A percentile compares a stretch with the other conserved stretches of the same genome.
Evolutionary conservation across 2,329 filamentous ascomycete species (phyloP).

Genomic region (Penicillium sp.): DNA sequence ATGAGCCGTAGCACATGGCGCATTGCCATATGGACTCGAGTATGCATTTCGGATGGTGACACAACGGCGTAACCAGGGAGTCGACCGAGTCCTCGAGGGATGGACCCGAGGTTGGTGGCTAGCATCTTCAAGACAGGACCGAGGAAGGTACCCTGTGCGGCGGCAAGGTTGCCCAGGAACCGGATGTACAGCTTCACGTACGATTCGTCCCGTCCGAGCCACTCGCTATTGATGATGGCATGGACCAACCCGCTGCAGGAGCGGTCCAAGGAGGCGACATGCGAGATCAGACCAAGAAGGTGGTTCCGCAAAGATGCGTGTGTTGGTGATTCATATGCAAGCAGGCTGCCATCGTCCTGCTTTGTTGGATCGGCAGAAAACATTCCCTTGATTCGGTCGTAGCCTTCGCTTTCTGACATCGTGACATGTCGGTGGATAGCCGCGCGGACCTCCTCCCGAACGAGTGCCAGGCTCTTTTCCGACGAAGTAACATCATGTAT

Average conservation of each 20-base stretch:
- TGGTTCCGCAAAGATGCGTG: constrained; percentile 57
- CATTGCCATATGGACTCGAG: constrained; percentile 73
- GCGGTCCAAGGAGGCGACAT: constrained; percentile 56
- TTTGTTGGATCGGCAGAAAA: constrained; percentile 52
- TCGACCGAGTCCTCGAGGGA: constrained; percentile 56
- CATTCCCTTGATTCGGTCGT: constrained; percentile 57
- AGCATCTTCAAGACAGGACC: constrained; percentile 74
- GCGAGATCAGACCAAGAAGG: constrained; percentile 58
- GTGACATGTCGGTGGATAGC: constrained; percentile 56
- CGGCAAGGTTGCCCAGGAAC: constrained; percentile 66
- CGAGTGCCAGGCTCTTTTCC: constrained; percentile 57
- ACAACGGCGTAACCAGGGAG: constrained; percentile 59
- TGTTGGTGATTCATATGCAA: constrained; percentile 49
- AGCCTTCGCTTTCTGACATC: constrained; percentile 55
- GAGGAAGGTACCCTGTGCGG: constrained; percentile 78
- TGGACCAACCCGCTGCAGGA: constrained; percentile 60
- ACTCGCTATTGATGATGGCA: constrained; percentile 58
- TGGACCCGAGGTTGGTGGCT: constrained; percentile 69
- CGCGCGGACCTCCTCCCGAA: constrained; percentile 62
- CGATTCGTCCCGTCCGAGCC: constrained; percentile 61
- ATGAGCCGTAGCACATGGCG: constrained; percentile 76
- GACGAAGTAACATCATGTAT: constrained; percentile 34
- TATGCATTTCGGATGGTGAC: constrained; percentile 63
- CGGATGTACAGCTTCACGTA: constrained; percentile 59
- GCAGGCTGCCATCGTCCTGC: constrained; percentile 32